Conservation (phyloP, 192 early-diverging fungal species). For the Entomortierella chlamydospora region DNA sequence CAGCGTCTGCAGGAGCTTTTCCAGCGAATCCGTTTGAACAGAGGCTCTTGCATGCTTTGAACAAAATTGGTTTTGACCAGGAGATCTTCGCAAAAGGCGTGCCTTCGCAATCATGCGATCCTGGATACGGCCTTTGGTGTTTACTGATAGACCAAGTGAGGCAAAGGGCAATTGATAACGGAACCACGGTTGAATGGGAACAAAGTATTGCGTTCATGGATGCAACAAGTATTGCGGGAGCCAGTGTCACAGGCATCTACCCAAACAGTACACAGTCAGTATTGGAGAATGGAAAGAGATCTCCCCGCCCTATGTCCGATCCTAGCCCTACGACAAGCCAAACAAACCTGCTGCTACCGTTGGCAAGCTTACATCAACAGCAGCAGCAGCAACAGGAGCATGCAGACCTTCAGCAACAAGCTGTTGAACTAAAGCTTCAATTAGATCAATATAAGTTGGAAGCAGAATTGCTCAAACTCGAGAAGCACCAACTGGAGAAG, state of each 20-base stretch:
- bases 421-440: conserved; percentile 15
- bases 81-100: conserved; percentile 65
- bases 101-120: conserved; percentile 67
- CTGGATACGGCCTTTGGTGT: conserved; percentile 76
- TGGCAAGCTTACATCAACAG: conserved; percentile 9
- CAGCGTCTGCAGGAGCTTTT: conserved; percentile 19
- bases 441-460: conserved; percentile 42
- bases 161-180: conserved; percentile 38
- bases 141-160: conserved; percentile 63
- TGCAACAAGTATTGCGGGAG: not conserved
- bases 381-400: conserved; percentile 25
- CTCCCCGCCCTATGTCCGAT: conserved; percentile 50
- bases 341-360: conserved; percentile 28
- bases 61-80: conserved; percentile 68
- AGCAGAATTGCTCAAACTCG: conserved; percentile 40
- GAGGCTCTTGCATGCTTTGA: conserved; percentile 57
- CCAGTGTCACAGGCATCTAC: not conserved
- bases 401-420: conserved; percentile 24
- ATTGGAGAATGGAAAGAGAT: conserved; percentile 41
- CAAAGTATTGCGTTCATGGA: conserved; percentile 44
- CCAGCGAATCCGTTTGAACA: conserved; percentile 62
- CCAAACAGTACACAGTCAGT: not conserved
- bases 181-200: conserved; percentile 46
- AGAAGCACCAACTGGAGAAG: conserved; percentile 26
- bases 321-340: conserved; percentile 47